These are phyloP conservation scores for Penicillium vulpinum DNA, from an alignment of 2,329 filamentous ascomycete genomes.

Conservation along the genomic window DNA sequence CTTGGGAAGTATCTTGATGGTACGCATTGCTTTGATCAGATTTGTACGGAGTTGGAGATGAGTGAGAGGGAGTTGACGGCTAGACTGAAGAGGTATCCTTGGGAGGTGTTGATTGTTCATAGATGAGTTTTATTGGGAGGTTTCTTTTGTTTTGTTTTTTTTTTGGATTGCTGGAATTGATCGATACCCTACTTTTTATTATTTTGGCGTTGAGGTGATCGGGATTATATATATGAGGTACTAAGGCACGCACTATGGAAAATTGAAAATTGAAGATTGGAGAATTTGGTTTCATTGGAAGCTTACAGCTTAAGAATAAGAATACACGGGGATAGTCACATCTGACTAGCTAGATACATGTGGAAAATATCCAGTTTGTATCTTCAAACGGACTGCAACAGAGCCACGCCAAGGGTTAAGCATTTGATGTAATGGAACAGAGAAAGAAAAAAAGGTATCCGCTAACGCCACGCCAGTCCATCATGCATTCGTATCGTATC, in stretches of 20 bases:
- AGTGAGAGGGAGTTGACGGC: constrained; percentile 49
- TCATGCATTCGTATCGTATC: constrained; percentile 24
- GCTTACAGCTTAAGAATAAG: neutral
- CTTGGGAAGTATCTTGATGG: constrained; percentile 49
- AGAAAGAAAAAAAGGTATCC: constrained; percentile 13
- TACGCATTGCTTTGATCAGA: constrained; percentile 52
- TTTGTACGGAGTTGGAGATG: constrained; percentile 52
- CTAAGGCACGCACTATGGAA: neutral
- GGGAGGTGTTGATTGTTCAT: constrained; percentile 50
- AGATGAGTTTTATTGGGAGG: constrained; percentile 32
- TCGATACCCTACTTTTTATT: constrained; percentile 2
- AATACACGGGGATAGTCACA: neutral
- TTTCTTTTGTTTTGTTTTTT: neutral
- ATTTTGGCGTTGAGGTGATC: neutral
- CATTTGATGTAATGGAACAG: neutral
- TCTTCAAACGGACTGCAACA: neutral
- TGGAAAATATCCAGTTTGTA: neutral
- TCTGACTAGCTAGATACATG: neutral
- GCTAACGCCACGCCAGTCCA: constrained; percentile 19
- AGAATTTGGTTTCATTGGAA: neutral
- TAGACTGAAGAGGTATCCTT: constrained; percentile 45
- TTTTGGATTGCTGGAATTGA: neutral
- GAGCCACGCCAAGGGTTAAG: neutral
- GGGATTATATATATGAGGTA: neutral
- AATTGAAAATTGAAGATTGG: neutral